phyloP scores from a whole-genome alignment of 352 stramenopile genomes.

The Globisporangium carolinianum region DNA sequence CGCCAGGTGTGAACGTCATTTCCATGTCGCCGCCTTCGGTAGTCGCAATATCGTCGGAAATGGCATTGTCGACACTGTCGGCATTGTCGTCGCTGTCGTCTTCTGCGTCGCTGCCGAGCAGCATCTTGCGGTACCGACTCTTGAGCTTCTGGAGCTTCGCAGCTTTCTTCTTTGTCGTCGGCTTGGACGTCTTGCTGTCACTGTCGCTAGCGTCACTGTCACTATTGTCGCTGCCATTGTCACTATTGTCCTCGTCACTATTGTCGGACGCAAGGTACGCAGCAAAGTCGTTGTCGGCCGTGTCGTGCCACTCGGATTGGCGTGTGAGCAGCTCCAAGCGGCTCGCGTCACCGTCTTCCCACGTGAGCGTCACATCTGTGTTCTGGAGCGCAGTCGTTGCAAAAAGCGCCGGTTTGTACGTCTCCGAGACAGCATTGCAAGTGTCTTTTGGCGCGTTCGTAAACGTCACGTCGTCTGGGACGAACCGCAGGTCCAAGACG shows the following conservation, averaged over 20 bases:
- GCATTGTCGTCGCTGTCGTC: constrained; percentile 36
- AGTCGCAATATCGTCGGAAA: constrained; percentile 1
- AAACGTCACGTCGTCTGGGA: constrained; percentile 90
- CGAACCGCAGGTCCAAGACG: constrained; percentile 92
- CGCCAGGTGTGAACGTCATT: constrained; percentile 75
- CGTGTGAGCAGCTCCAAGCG: constrained; percentile 83
- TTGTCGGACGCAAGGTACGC: constrained; percentile 90
- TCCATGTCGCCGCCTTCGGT: constrained; percentile 62
- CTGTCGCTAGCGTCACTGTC: constrained; percentile 12
- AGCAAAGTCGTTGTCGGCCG: constrained; percentile 90
- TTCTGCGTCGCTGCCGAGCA: constrained; percentile 67
- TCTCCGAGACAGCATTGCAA: constrained; percentile 78
- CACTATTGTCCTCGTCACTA: constrained; percentile 48
- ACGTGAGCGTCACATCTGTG: constrained; percentile 93
- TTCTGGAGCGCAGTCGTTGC: constrained; percentile 88
- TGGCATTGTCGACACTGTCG: constrained; percentile 12
- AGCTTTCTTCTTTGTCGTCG: constrained; percentile 42
- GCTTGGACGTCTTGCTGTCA: constrained; percentile 6
- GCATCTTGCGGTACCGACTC: constrained; percentile 71
- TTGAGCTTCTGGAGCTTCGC: constrained; percentile 76
- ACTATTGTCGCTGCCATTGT: constrained; percentile 33
- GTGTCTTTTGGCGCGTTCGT: constrained; percentile 84
- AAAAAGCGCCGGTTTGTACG: constrained; percentile 94
- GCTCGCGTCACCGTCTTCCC: constrained; percentile 92
- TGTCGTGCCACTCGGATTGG: constrained; percentile 72